Percentiles rank a stretch among this genome's conserved stretches.
Conservation (phyloP, 768 basidiomycete genomes). For the Tulasnella sp. region DNA sequence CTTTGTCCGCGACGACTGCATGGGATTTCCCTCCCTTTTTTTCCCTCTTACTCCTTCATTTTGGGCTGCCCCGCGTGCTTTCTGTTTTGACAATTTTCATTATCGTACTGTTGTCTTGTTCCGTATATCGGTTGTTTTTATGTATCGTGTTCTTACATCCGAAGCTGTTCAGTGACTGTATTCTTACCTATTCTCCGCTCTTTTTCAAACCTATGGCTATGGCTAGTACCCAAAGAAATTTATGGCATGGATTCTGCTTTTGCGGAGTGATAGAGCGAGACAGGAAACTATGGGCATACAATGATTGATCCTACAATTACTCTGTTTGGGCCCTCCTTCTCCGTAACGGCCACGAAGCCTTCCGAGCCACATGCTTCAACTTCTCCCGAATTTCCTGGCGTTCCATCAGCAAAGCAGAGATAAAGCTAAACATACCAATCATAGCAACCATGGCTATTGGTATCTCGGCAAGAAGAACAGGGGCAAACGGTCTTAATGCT, state of each 20-base stretch:
- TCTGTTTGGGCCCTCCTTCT: background rate
- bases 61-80: background rate
- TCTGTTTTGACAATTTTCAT: background rate
- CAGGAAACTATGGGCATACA: background rate
- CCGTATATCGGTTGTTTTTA: background rate
- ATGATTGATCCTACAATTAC: background rate
- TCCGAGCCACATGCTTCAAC: background rate
- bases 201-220: background rate
- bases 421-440: background rate
- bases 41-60: no score
- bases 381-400: background rate
- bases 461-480: background rate
- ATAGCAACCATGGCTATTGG: background rate
- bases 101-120: background rate
- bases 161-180: background rate
- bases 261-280: background rate
- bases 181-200: conserved; percentile 7
- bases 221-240: conserved; percentile 2
- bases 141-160: background rate
- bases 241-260: conserved; percentile 4
- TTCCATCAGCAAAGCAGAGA: background rate
- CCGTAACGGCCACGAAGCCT: background rate
- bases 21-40: no score
- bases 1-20: no score
- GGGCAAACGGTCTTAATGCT: background rate